Percentiles rank a stretch among this genome's conserved stretches.
phyloP scores from a whole-genome alignment of 208 protist species.

The Vickermania spadyakhi region DNA sequence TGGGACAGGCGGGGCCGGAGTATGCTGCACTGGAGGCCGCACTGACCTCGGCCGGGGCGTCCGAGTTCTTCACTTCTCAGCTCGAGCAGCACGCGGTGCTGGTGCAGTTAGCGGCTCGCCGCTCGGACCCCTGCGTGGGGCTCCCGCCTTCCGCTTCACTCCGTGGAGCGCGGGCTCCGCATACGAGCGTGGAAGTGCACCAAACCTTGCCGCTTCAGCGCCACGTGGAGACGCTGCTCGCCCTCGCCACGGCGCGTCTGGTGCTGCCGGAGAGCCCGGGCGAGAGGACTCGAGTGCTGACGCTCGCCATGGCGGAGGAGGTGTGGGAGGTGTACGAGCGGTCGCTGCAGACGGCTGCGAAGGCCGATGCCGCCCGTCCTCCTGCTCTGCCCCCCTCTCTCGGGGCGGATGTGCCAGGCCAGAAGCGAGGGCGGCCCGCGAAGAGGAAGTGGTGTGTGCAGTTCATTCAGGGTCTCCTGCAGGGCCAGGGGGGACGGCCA shows the following conservation, averaged over 20 bases:
- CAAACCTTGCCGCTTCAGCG: too few relatives aligned
- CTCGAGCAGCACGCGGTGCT: neutral
- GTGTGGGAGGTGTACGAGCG: neutral
- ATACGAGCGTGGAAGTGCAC: too few relatives aligned
- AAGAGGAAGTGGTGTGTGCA: neutral
- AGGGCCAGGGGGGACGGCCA: neutral
- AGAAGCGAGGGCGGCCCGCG: neutral
- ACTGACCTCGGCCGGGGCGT: neutral
- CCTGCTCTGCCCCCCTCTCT: neutral
- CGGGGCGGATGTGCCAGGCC: neutral
- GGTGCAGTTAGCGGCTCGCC: neutral
- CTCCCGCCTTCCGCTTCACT: neutral
- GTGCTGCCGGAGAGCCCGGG: constrained; percentile 11
- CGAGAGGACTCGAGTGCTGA: neutral
- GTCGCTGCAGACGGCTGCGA: constrained; percentile 9
- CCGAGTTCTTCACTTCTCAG: neutral
- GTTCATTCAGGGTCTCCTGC: neutral
- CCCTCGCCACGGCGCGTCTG: constrained; percentile 44
- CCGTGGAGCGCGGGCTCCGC: too few relatives aligned
- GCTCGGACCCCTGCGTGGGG: neutral
- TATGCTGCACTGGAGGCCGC: neutral
- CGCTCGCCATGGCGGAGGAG: neutral
- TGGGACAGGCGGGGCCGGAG: neutral
- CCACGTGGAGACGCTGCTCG: constrained; percentile 26
- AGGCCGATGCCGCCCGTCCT: neutral